Percentiles rank a stretch among this genome's conserved stretches.
Evolutionary conservation across 345 rosid genomes (phyloP).

Genomic region (Moricandia arvensis): DNA sequence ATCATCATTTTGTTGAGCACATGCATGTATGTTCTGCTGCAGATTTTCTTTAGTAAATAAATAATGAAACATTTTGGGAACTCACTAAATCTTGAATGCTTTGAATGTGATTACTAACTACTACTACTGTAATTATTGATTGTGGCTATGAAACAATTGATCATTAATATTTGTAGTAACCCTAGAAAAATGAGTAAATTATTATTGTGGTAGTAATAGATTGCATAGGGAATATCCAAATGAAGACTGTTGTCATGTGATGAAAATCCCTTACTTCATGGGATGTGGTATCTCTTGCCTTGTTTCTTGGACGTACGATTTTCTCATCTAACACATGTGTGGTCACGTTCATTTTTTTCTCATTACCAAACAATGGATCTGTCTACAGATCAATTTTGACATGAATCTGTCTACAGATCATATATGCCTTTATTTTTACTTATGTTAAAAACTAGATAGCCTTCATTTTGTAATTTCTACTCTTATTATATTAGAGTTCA

Average conservation of each 20-base stretch:
- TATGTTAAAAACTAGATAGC: neutral
- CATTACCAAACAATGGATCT: neutral
- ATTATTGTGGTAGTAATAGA: slow-evolving; percentile 8
- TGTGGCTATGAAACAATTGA: slow-evolving; percentile 17
- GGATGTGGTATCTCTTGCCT: slow-evolving; percentile 23
- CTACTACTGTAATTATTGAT: slow-evolving; percentile 7
- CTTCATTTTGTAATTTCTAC: neutral
- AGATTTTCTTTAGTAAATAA: neutral
- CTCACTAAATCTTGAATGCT: neutral
- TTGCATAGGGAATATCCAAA: slow-evolving; percentile 28
- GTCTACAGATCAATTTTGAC: neutral
- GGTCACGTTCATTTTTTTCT: slow-evolving; percentile 3
- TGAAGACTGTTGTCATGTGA: slow-evolving; percentile 35
- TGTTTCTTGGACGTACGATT: slow-evolving; percentile 15
- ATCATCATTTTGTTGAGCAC: slow-evolving; percentile 7
- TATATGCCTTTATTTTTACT: neutral
- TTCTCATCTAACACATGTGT: slow-evolving; percentile 2
- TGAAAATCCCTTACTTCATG: slow-evolving; percentile 25
- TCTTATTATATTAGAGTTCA: no score
- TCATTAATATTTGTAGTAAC: neutral
- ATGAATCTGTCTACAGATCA: no score
- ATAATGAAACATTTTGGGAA: slow-evolving; percentile 28
- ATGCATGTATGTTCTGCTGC: neutral
- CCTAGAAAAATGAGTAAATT: neutral
- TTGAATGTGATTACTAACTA: neutral